Percentiles rank a stretch among this genome's conserved stretches.
Evolutionary conservation across 257 asterid species (phyloP).

Genomic region (Nicotiana attenuata): DNA sequence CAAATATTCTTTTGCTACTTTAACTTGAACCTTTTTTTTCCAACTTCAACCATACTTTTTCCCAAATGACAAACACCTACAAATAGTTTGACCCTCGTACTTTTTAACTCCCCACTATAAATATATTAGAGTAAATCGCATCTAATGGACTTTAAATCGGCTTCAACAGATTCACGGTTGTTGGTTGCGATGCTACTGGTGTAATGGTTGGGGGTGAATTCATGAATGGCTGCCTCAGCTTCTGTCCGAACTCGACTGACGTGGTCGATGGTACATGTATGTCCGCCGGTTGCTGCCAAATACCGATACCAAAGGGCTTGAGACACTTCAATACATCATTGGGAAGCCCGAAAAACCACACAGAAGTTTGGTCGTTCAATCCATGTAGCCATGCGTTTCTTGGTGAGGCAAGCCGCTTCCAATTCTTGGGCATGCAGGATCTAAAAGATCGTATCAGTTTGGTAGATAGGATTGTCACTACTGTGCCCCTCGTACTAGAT

Average conservation of each 20-base stretch:
- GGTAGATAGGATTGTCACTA: slow-evolving; percentile 12
- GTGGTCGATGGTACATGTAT: slow-evolving; percentile 42
- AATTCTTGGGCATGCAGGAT: slow-evolving; percentile 45
- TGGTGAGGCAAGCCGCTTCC: slow-evolving; percentile 44
- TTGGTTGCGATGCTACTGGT: slow-evolving; percentile 60
- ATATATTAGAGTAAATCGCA: no score
- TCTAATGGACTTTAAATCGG: background rate
- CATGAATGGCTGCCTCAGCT: slow-evolving; percentile 45
- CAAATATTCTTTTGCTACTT: no score
- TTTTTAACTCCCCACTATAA: no score
- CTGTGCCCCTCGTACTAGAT: slow-evolving; percentile 55
- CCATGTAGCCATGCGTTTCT: slow-evolving; percentile 71
- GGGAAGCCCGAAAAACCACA: slow-evolving; percentile 23
- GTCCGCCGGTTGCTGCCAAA: slow-evolving; percentile 72
- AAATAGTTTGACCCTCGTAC: no score
- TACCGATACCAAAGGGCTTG: slow-evolving; percentile 46
- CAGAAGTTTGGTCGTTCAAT: slow-evolving; percentile 24
- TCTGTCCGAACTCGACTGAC: slow-evolving; percentile 33
- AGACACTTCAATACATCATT: background rate
- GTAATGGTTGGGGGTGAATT: slow-evolving; percentile 24
- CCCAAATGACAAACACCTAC: no score
- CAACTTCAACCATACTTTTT: no score
- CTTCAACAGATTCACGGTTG: slow-evolving; percentile 25
- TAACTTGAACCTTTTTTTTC: no score
- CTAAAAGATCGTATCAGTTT: slow-evolving; percentile 39